These are phyloP conservation scores for Triticum timopheevii DNA, from an alignment of 176 grass and related monocot species.

Conservation along the genomic window DNA sequence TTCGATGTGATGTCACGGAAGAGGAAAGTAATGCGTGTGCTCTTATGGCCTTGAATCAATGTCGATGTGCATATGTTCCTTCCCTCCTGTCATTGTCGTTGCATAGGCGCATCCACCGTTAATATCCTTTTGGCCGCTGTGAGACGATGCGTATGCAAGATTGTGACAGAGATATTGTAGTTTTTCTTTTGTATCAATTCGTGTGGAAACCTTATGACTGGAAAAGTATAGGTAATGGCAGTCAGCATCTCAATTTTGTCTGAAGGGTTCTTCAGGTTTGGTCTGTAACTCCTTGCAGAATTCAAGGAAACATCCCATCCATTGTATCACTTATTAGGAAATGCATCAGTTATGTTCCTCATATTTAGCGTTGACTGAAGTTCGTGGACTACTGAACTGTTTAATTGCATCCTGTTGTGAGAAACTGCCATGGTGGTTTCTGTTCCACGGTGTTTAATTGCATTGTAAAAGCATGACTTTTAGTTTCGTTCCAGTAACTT, in stretches of 20 bases:
- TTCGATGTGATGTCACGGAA: constrained; percentile 22
- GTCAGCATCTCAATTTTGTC: background rate
- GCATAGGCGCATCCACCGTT: constrained; percentile 10
- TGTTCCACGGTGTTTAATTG: background rate
- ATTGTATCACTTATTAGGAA: background rate
- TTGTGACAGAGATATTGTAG: constrained; percentile 34
- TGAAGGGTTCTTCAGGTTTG: background rate
- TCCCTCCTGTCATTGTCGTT: constrained; percentile 24
- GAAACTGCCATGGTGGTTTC: constrained; percentile 17
- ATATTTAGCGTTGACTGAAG: background rate
- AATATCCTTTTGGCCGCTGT: background rate
- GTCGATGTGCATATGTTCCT: constrained; percentile 21
- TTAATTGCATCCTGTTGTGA: constrained; percentile 24
- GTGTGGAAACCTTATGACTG: background rate
- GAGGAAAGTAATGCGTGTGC: background rate
- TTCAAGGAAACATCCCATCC: background rate
- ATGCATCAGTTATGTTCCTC: background rate
- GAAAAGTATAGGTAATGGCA: too few relatives aligned
- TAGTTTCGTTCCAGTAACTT: background rate
- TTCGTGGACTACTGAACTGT: background rate
- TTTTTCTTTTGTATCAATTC: background rate
- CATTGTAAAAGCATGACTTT: constrained; percentile 18
- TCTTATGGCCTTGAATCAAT: background rate
- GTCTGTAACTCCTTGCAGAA: background rate
- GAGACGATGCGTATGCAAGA: constrained; percentile 10